Conservation (phyloP, 2,329 filamentous ascomycete species). For the Venturia nashicola region DNA sequence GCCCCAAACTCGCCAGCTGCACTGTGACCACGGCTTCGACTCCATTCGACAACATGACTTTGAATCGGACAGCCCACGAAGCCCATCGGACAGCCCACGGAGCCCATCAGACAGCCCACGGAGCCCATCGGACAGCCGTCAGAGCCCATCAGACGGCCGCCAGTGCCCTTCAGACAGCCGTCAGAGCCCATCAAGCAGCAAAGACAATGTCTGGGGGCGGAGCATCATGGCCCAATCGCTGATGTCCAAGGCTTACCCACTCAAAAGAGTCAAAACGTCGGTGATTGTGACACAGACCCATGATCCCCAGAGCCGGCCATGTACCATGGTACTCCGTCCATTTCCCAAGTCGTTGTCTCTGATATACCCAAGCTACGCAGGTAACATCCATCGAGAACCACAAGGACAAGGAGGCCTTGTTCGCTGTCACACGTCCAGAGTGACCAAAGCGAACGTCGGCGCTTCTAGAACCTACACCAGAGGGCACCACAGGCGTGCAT, state of each 20-base stretch:
- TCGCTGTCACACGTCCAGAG: slow-evolving; percentile 1
- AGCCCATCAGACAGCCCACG: background rate
- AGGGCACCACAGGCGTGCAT: background rate
- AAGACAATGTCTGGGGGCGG: background rate
- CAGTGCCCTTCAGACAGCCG: background rate
- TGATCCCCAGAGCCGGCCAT: background rate
- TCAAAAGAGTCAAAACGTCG: background rate
- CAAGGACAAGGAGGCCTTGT: background rate
- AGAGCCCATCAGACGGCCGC: background rate
- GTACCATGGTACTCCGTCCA: too few relatives aligned
- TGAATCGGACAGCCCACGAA: background rate
- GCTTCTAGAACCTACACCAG: background rate
- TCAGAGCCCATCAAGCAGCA: background rate
- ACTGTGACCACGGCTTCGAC: too few relatives aligned
- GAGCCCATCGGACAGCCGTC: background rate
- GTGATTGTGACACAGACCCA: background rate
- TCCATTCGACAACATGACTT: background rate
- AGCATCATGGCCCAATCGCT: background rate
- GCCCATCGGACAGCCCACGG: too few relatives aligned
- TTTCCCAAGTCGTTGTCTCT: background rate
- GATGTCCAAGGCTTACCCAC: background rate
- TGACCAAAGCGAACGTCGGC: background rate
- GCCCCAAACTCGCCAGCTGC: background rate
- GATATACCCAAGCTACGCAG: too few relatives aligned
- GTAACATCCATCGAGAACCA: background rate